Base-by-base conservation (phyloP, 2,329 filamentous ascomycete genomes). In the Ramichloridium luteum region DNA sequence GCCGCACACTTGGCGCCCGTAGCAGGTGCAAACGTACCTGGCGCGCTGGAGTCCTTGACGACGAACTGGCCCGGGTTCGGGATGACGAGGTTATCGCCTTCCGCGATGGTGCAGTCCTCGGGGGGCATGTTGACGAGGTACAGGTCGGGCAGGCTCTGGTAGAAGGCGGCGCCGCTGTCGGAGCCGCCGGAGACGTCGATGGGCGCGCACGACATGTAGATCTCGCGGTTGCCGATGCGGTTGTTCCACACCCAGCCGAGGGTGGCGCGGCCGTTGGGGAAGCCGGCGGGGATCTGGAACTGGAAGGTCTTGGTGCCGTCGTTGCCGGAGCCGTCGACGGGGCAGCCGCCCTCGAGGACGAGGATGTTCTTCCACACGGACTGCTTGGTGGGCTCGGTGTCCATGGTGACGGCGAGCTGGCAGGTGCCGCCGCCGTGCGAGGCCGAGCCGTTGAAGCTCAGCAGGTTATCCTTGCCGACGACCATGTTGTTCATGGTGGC, bases 231-330 rank as follows among this genome's bases (percentile, higher is more conserved):
- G 2, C 86, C 86, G 3, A 92, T 56, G 38, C 77, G 74, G 53
- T 93, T 94, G 62, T 88, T 77, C 45, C 88, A 94, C 84, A 94
- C 82, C 84, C 85, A 94, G 0, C 83, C 82, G 6, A 94, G 63
- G 0, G 77, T 78, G 20, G 78, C 80, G 17, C 80, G 66, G 5
- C 88, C 88, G 2, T 77, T 64, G 2, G 76, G 72, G 26, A 94
- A 68, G n/a, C 75, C 71, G 0, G 67, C 48, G 0, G 86, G 86
- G 4, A 96, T 72, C 0, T 60, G 68, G 61, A 78, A 93, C 22
- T 69, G 61, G 55, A 85, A 88, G 0, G 74, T 67, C 22, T 67
- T 61, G 0, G 39, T 38, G 0, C 55, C 55, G 22, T 25, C 55
- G 3, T 62, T 63, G 0, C 61, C 63, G 4, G 49, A 37, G n/a